A percentile compares a stretch with the other conserved stretches of the same genome.
These are phyloP conservation scores for Teratosphaeria nubilosa DNA, from an alignment of 2,329 filamentous ascomycete species.

Conservation along the genomic window DNA sequence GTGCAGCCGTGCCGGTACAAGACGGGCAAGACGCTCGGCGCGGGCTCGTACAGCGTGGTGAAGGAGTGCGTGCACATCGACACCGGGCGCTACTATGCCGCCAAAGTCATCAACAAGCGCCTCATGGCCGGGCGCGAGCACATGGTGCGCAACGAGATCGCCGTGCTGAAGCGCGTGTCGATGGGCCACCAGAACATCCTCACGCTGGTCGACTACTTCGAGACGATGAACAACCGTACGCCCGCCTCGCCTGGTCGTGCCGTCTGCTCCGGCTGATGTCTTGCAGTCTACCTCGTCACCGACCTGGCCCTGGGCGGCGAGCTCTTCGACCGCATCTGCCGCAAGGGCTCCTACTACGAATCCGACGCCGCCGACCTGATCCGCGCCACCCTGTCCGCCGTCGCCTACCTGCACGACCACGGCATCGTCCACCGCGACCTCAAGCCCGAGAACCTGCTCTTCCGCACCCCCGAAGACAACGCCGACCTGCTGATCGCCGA, in stretches of 20 bases:
- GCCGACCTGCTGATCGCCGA: conserved; percentile 94
- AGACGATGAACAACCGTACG: conserved; percentile 92
- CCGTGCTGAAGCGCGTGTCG: conserved; percentile 92
- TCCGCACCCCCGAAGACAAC: conserved; percentile 95
- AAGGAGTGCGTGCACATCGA: conserved; percentile 99
- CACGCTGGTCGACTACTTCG: conserved; percentile 96
- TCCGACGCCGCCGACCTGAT: conserved; percentile 93
- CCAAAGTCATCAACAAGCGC: conserved; percentile 98
- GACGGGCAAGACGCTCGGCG: conserved; percentile 93
- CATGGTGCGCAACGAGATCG: conserved; percentile 99
- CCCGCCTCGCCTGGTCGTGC: not conserved
- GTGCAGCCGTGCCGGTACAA: conserved; percentile 97
- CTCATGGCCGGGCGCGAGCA: conserved; percentile 96
- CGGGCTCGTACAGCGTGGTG: conserved; percentile 94
- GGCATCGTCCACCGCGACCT: conserved; percentile 96
- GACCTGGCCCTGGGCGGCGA: conserved; percentile 94
- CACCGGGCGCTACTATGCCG: conserved; percentile 93
- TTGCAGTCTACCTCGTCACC: conserved; percentile 79
- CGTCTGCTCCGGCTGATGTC: not conserved
- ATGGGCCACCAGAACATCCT: conserved; percentile 99
- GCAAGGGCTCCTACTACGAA: conserved; percentile 97
- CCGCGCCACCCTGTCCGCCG: conserved; percentile 88
- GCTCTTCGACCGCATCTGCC: conserved; percentile 95
- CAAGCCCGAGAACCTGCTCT: conserved; percentile 94
- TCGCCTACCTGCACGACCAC: conserved; percentile 96